Evolutionary conservation across 2,329 filamentous ascomycete species (phyloP).

Genomic region (Cercospora berteroae): DNA sequence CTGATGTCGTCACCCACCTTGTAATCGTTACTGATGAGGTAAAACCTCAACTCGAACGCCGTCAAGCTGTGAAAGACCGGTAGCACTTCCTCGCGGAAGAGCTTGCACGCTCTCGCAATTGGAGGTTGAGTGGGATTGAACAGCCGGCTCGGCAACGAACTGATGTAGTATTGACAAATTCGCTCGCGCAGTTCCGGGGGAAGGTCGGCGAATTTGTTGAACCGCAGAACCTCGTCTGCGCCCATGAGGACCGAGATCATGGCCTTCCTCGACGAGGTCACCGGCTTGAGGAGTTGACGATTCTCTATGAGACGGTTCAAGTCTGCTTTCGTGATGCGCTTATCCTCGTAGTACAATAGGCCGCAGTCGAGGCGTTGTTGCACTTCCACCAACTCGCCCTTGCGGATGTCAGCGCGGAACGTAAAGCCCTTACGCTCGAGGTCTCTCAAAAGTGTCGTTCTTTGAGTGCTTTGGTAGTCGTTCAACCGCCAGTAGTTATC

Average conservation of each 20-base stretch:
- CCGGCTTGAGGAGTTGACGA: neutral
- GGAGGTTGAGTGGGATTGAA: constrained; percentile 15
- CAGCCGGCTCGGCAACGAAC: neutral
- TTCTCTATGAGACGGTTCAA: neutral
- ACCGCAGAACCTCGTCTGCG: neutral
- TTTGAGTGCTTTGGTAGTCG: neutral
- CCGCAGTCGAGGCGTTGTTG: constrained; percentile 7
- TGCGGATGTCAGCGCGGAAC: neutral
- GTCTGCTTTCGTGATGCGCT: neutral
- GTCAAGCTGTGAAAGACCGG: constrained; percentile 6
- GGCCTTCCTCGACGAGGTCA: neutral
- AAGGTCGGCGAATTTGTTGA: constrained; percentile 1
- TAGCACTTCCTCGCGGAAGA: constrained; percentile 8
- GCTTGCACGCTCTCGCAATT: neutral
- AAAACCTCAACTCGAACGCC: neutral
- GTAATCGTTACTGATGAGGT: neutral
- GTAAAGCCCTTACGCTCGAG: neutral
- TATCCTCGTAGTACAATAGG: neutral
- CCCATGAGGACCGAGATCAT: neutral
- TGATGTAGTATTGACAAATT: constrained; percentile 7
- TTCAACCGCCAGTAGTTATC: constrained; percentile 7
- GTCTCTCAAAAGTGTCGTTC: neutral
- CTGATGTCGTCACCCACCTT: neutral
- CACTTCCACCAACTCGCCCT: neutral
- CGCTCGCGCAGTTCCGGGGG: constrained; percentile 15